Percentiles rank a stretch among this genome's conserved stretches.
Evolutionary conservation across 1,284 basidiomycete species (phyloP).

Genomic region (Fomitopsis palustris): DNA sequence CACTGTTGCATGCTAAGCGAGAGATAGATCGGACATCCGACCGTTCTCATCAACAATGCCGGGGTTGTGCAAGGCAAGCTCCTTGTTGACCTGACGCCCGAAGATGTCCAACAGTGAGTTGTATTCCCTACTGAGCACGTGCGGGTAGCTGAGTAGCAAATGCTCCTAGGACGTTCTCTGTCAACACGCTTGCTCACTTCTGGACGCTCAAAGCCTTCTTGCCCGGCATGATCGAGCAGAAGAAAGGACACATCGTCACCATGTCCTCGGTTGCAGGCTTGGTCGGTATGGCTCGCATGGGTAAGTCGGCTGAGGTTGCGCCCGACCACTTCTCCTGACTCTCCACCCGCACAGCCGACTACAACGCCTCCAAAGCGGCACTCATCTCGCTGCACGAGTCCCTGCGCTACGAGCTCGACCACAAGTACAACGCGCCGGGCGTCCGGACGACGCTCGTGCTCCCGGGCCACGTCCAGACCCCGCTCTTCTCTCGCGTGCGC

Average conservation of each 20-base stretch:
- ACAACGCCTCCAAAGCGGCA: conserved; percentile 87
- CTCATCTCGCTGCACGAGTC: conserved; percentile 74
- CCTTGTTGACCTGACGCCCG: conserved; percentile 72
- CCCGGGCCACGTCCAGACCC: conserved; percentile 73
- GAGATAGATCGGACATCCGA: conserved; percentile 77
- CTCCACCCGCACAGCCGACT: conserved; percentile 62
- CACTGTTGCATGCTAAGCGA: neutral
- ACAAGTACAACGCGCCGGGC: conserved; percentile 68
- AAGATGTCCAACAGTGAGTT: conserved; percentile 78
- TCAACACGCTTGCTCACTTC: conserved; percentile 88
- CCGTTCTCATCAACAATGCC: conserved; percentile 93
- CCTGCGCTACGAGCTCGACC: conserved; percentile 81
- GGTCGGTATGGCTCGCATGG: conserved; percentile 74
- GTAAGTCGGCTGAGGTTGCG: conserved; percentile 42
- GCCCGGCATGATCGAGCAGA: conserved; percentile 80
- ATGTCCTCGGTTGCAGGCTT: conserved; percentile 79
- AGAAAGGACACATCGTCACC: conserved; percentile 86
- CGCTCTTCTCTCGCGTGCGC: conserved; percentile 62
- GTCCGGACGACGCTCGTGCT: conserved; percentile 82
- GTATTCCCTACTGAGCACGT: neutral
- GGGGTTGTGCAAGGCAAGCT: conserved; percentile 92
- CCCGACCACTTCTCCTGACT: neutral
- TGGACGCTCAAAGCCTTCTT: conserved; percentile 92
- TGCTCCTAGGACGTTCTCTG: conserved; percentile 73
- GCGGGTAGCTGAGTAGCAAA: neutral